Base-by-base conservation (phyloP, 208 protist species). In the Crithidia bombi region DNA sequence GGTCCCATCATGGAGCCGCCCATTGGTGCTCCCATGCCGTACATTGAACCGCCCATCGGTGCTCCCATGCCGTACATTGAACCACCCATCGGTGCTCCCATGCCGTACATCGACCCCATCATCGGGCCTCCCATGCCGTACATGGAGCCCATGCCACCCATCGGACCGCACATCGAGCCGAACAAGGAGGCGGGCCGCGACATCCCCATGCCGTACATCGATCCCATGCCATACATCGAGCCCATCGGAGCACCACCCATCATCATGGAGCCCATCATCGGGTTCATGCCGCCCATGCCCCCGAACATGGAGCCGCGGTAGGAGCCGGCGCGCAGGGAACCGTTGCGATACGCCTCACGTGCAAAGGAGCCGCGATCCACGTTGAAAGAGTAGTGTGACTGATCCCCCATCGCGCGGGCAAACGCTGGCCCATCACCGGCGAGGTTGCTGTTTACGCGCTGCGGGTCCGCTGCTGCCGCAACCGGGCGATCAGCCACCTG, bases 141-240 rank as follows among this genome's bases (percentile, higher is more conserved):
- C 64, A 73, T 69, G 23, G 61, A 38, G n/a, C 69, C 63, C 63
- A 76, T 76, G 5, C 26, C 30, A 19, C 38, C 39, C 15, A 26
- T 43, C 19, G 46, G 68, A 26, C 65, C 59, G 28, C 63, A 61
- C 78, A 70, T 74, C 58, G 62, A 73, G n/a, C 73, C 78, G 66
- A 78, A 77, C 12, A 59, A 54, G 0, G 67, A 69, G 65, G 78
- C 78, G 17, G 51, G 63, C 55, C 73, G 65, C 23, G 56, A 49
- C 54, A 69, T 71, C 30, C 64, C 67, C 68, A 72, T 71, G 58
- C 75, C 75, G 55, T 73, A 79, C 73, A 79, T 79, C 28, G 41
- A 56, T n/a, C 75, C 75, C 66, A 81, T 77, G 25, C 56, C 44
- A 46, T 73, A 76, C 63, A 75, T 75, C 19, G 62, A 50, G 21